Base-by-base conservation (phyloP, 2,329 filamentous ascomycete species). In the Microsporum canis region DNA sequence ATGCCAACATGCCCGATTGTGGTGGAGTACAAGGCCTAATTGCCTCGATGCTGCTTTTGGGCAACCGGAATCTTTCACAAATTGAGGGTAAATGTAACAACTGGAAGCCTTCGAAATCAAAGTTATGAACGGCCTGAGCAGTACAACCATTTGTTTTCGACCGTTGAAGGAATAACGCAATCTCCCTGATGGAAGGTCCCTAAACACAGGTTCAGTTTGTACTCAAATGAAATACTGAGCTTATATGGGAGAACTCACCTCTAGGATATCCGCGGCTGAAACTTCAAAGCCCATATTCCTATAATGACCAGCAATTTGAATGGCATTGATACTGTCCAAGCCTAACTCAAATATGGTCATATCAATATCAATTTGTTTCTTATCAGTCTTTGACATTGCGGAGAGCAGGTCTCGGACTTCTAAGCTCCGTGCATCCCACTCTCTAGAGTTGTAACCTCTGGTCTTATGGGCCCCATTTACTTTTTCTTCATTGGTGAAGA, bases 311-410 rank as follows among this genome's bases (percentile, higher is more conserved):
- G 90, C 88, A 7, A 96, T 78, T 68, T 96, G 91, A 14, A 84
- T 80, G 0, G 90, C 88, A 63, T 88, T 91, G 68, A 97, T 94
- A 70, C 91, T 96, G 72, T 96, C 91, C 2, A 96, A 77, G 0
- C 92, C 92, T n/a, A 96, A 82, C 62, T 88, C 85, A 67, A 92
- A 95, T 57, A 97, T 89, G 0, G 88, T 90, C 0, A 84, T 89
- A 7, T 80, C 70, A 10, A 78, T 79, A 2, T 70, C 68, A 55
- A 96, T 85, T 0, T 74, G 75, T 0, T 77, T 67, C 1, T 70
- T 61, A 0, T 81, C 70, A 3, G 81, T 72, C 1, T 78, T 75
- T 0, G 87, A 84, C 29, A 94, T 78, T 5, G 74, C 74, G 0
- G 83, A 79, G 17, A 91, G 71, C 0, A 84, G 76, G 0, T 77